Base-by-base conservation (phyloP, 306 rosid species). In the Corylus heterophylla region DNA sequence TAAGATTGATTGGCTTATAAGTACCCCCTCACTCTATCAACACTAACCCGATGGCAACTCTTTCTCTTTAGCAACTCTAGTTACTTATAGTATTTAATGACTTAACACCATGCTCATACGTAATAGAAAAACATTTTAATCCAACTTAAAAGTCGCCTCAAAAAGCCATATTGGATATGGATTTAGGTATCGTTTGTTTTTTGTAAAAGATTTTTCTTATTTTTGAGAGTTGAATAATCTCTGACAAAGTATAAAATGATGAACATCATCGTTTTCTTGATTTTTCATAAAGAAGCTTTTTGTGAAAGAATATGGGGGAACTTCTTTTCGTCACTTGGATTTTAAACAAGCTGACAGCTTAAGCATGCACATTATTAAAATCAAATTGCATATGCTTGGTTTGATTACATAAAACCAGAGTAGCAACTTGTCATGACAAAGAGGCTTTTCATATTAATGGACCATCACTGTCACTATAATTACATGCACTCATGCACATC, bases 341-440 rank as follows among this genome's bases (percentile, higher is more conserved):
- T 45, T 13, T 10, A 64, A 80, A 52, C 49, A 84, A 25, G 78
- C 54, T 76, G 75, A 79, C 81, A 47, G 18, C 54, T 50, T 64
- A 37, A 52, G 80, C 76, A 76, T 83, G 78, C 48, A 63, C 25
- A 71, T 47, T 71, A 62, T 71, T 71, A 17, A 75, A 83, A 50
- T 76, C 72, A 76, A 58, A 39, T 17, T 48, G 79, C 85, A 76
- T 76, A 61, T 74, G 83, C 76, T 12, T 4, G 29, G 78, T 51
- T 79, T 79, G 83, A 79, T 79, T 79, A 79, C 68, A 25, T 51
- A 25, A 52, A 79, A 18, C 50, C 18, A 55, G 68, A 74, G 29
- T 20, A 74, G 31, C 68, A 11, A 74, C 39, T 35, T 56, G 68
- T 74, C 52, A 39, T 74, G 12, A 22, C 59, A 58, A 79, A 39